Conservation (phyloP, 1,284 basidiomycete species). For the Meripilus lineatus region DNA sequence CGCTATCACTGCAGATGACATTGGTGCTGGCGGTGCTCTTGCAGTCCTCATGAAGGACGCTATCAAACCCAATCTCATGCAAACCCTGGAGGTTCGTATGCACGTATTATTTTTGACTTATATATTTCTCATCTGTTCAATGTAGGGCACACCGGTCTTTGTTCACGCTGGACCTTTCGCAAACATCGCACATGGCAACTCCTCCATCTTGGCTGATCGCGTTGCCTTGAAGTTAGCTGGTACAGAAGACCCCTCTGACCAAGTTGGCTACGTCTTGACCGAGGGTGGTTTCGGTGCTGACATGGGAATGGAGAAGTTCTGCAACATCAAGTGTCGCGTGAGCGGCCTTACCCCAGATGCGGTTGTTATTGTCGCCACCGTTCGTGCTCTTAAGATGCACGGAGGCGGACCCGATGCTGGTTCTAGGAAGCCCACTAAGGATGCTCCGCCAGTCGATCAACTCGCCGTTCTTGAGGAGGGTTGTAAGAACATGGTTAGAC, state of each 20-base stretch:
- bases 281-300: constrained; percentile 99
- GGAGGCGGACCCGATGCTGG: constrained; percentile 97
- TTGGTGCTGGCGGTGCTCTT: constrained; percentile 93
- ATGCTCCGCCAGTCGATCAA: constrained; percentile 94
- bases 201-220: constrained; percentile 94
- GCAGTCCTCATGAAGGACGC: constrained; percentile 99
- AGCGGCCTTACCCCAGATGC: constrained; percentile 94
- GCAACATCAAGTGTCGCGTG: constrained; percentile 98
- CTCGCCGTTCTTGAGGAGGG: constrained; percentile 88
- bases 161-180: constrained; percentile 99
- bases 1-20: constrained; percentile 93
- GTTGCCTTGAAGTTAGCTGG: constrained; percentile 97
- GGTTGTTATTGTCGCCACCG: constrained; percentile 94
- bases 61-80: constrained; percentile 99
- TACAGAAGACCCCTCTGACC: constrained; percentile 81
- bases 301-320: constrained; percentile 99
- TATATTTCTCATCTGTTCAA: constrained; percentile 4
- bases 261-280: constrained; percentile 93
- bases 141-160: constrained; percentile 92
- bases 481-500: constrained; percentile 89
- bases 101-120: background rate
- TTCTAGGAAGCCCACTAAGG: constrained; percentile 91
- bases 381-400: constrained; percentile 98
- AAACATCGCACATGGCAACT: constrained; percentile 99
- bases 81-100: constrained; percentile 76